Percentiles rank a stretch among this genome's conserved stretches.
Conservation (phyloP, 2,329 filamentous ascomycete genomes). For the Magnaporthiopsis rhizophila region DNA sequence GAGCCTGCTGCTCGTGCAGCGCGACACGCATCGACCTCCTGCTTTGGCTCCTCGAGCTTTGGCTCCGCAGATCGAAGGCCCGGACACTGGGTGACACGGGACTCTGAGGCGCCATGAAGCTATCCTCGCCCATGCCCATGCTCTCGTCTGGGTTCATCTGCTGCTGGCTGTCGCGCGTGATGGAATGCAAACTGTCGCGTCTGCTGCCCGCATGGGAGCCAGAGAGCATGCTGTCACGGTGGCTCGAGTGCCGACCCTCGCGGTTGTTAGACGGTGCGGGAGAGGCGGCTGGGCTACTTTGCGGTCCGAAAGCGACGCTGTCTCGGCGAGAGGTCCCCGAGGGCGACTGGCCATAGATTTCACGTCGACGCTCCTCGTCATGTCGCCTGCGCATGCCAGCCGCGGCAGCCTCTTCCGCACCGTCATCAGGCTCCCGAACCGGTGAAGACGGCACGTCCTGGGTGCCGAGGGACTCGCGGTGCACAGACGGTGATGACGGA, state of each 20-base stretch:
- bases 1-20: neutral
- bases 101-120: conserved; percentile 19
- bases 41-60: conserved; percentile 1
- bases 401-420: neutral
- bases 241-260: too few relatives aligned
- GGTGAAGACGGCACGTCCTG: neutral
- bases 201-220: neutral
- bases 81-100: conserved; percentile 19
- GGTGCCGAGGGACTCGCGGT: neutral
- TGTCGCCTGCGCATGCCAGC: conserved; percentile 21
- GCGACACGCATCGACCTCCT: neutral
- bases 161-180: neutral
- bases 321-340: neutral
- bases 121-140: conserved; percentile 10
- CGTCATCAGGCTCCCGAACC: neutral
- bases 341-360: conserved; percentile 41
- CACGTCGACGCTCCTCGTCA: conserved; percentile 44
- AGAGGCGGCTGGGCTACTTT: neutral
- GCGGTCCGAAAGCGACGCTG: neutral
- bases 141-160: neutral
- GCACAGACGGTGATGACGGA: neutral
- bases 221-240: neutral
- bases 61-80: conserved; percentile 20
- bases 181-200: neutral
- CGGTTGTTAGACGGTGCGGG: too few relatives aligned